Conservation (phyloP, 177 flowering plant species). For the Vitis hybrid region DNA sequence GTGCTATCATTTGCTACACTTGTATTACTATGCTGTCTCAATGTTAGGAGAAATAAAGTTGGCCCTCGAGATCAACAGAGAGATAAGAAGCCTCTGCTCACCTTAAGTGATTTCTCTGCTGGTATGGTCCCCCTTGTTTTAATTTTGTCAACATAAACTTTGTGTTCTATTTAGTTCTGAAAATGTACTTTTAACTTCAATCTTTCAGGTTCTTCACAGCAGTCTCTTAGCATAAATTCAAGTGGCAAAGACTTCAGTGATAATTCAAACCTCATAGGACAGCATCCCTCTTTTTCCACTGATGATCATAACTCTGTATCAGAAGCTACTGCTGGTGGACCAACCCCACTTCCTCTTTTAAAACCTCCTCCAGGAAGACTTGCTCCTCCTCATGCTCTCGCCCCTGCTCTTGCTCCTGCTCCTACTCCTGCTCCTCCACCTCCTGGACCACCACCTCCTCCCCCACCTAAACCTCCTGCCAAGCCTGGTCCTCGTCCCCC, state of each 20-base stretch:
- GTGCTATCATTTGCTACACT: conserved; percentile 25
- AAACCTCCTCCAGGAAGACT: conserved; percentile 34
- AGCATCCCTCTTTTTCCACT: conserved; percentile 13
- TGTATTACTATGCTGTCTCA: conserved; percentile 32
- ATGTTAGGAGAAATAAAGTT: conserved; percentile 7
- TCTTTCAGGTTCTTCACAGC: conserved; percentile 40
- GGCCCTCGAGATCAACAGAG: conserved; percentile 24
- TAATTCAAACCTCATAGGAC: conserved; percentile 4
- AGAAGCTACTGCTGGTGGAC: conserved; percentile 9
- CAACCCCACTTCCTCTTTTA: conserved; percentile 16
- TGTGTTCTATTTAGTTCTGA: not conserved
- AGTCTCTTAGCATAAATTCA: conserved; percentile 22
- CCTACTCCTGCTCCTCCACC: conserved; percentile 28
- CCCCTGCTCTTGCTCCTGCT: conserved; percentile 26
- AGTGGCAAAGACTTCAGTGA: conserved; percentile 13
- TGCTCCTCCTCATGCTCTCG: conserved; percentile 9
- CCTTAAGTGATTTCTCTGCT: conserved; percentile 32
- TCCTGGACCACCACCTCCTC: conserved; percentile 28
- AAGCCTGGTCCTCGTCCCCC: conserved; percentile 33
- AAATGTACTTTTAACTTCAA: not conserved
- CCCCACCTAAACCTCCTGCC: conserved; percentile 12
- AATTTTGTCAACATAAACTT: no score
- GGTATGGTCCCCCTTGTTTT: conserved; percentile 21
- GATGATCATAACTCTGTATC: conserved; percentile 8
- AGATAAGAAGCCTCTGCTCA: conserved; percentile 52